A percentile compares a stretch with the other conserved stretches of the same genome.
phyloP scores from a whole-genome alignment of 331 rosid genomes.

The Malus hybrid region DNA sequence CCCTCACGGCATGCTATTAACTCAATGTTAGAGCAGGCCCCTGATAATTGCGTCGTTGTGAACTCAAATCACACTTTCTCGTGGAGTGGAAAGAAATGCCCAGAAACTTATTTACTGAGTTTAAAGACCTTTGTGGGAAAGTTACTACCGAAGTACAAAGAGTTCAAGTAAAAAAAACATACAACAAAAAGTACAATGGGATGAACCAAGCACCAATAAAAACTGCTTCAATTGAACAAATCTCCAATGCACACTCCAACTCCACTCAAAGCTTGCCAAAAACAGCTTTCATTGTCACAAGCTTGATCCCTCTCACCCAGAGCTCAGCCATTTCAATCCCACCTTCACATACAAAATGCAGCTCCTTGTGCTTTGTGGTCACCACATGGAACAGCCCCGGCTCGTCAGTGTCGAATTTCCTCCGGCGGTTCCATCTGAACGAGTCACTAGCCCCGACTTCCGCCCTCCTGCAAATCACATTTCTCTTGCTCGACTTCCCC shows the following conservation, averaged over 20 bases:
- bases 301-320: conserved; percentile 60
- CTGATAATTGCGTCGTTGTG: no score
- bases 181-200: background rate
- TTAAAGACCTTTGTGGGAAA: background rate
- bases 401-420: conserved; percentile 40
- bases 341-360: conserved; percentile 65
- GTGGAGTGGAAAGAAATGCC: no score
- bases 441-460: conserved; percentile 47
- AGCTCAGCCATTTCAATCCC: conserved; percentile 53
- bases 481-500: conserved; percentile 56
- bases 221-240: background rate
- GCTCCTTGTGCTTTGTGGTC: conserved; percentile 44
- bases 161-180: background rate
- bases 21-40: no score
- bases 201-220: background rate
- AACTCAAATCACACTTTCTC: no score
- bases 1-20: no score
- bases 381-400: conserved; percentile 50
- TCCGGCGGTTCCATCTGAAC: conserved; percentile 50
- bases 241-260: background rate
- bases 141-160: background rate
- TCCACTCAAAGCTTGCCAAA: conserved; percentile 13
- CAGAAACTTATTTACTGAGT: background rate
- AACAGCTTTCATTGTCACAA: conserved; percentile 41
- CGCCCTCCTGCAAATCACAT: conserved; percentile 45